Conservation (phyloP, 2,329 filamentous ascomycete species). For the Calonectria pauciramosa region DNA sequence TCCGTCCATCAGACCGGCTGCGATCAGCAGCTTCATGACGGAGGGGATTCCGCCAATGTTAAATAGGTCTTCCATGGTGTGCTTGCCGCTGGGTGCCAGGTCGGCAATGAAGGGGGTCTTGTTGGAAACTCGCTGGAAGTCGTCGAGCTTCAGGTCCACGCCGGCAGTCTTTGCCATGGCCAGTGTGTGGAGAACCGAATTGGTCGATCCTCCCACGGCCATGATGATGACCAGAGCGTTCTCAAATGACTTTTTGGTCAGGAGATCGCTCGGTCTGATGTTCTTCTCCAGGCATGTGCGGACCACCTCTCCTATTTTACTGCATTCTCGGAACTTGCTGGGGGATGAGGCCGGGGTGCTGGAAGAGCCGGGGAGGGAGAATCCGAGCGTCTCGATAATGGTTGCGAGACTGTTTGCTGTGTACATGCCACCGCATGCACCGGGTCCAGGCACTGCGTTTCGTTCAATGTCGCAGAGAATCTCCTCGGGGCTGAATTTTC, state of each 20-base stretch:
- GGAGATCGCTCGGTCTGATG: slow-evolving; percentile 66
- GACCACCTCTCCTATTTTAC: slow-evolving; percentile 62
- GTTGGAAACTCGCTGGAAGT: slow-evolving; percentile 67
- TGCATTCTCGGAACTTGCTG: slow-evolving; percentile 61
- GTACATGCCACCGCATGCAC: slow-evolving; percentile 65
- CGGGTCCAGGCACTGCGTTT: slow-evolving; percentile 61
- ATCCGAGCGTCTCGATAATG: slow-evolving; percentile 65
- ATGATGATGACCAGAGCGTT: slow-evolving; percentile 68
- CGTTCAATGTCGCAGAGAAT: slow-evolving; percentile 23
- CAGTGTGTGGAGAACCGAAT: slow-evolving; percentile 68
- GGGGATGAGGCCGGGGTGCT: slow-evolving; percentile 66
- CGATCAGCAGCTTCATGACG: slow-evolving; percentile 66
- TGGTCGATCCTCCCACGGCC: slow-evolving; percentile 69
- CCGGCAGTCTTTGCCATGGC: slow-evolving; percentile 68
- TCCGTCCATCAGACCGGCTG: slow-evolving; percentile 60
- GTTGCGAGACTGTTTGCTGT: slow-evolving; percentile 68
- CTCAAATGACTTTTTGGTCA: slow-evolving; percentile 68
- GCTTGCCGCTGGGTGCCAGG: slow-evolving; percentile 67
- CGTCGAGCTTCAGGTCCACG: slow-evolving; percentile 63
- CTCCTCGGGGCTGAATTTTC: background rate
- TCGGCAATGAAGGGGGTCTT: slow-evolving; percentile 66
- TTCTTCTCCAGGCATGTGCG: slow-evolving; percentile 64
- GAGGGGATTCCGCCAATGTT: slow-evolving; percentile 66
- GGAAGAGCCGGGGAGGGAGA: slow-evolving; percentile 65
- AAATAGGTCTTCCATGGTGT: slow-evolving; percentile 67